Evolutionary conservation across 345 rosid genomes (phyloP).

Genomic region (Salix suchowensis): DNA sequence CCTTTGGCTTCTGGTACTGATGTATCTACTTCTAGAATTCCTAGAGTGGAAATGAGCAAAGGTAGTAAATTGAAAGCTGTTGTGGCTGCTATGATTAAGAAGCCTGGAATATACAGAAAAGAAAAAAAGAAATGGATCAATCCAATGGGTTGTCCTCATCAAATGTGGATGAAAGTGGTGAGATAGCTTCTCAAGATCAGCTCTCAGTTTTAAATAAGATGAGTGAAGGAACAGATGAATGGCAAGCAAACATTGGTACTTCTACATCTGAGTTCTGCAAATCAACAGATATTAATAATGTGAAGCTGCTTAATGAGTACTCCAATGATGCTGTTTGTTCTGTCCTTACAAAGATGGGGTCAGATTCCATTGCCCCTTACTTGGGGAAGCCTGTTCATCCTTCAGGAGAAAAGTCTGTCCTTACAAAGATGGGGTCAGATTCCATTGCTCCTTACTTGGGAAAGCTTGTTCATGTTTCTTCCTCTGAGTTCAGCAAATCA

Average conservation of each 20-base stretch:
- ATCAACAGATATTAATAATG: slow-evolving; percentile 31
- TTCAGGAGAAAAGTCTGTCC: slow-evolving; percentile 28
- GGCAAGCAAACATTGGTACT: slow-evolving; percentile 20
- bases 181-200: slow-evolving; percentile 44
- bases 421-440: slow-evolving; percentile 19
- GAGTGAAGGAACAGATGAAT: slow-evolving; percentile 49
- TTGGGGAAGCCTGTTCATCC: slow-evolving; percentile 22
- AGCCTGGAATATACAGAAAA: slow-evolving; percentile 63
- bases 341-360: slow-evolving; percentile 22
- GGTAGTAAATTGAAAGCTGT: slow-evolving; percentile 70
- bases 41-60: slow-evolving; percentile 44
- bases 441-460: too few species aligned
- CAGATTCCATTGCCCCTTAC: slow-evolving; percentile 32
- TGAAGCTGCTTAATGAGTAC: slow-evolving; percentile 35
- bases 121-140: slow-evolving; percentile 46
- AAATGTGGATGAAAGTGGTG: slow-evolving; percentile 38
- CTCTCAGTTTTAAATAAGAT: slow-evolving; percentile 32
- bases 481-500: slow-evolving; percentile 38
- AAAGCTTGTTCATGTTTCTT: neutral
- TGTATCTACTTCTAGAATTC: slow-evolving; percentile 40
- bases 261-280: slow-evolving; percentile 33
- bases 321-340: slow-evolving; percentile 26
- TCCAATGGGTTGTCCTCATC: slow-evolving; percentile 40
- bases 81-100: slow-evolving; percentile 72
- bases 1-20: slow-evolving; percentile 45